A percentile compares a stretch with the other conserved stretches of the same genome.
These are phyloP conservation scores for Gaeumannomyces sp. DNA, from an alignment of 2,329 filamentous ascomycete genomes.

Conservation along the genomic window DNA sequence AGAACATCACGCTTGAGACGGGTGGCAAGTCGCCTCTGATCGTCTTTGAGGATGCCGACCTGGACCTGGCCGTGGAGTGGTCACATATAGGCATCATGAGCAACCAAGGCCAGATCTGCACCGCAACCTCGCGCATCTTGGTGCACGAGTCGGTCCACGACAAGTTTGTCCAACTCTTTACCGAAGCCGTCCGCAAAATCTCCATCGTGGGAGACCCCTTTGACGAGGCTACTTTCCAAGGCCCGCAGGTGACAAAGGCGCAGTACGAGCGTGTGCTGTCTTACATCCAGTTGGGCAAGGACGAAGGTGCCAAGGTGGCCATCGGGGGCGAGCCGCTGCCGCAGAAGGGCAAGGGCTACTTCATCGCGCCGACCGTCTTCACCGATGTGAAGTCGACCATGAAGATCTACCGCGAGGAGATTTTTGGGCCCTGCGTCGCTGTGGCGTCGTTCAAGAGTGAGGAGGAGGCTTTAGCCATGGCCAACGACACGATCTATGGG, in stretches of 20 bases:
- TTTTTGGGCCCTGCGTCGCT: conserved; percentile 30
- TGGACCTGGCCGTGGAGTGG: conserved; percentile 56
- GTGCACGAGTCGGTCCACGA: conserved; percentile 54
- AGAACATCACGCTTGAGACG: conserved; percentile 57
- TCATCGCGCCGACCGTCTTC: conserved; percentile 29
- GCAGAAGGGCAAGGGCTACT: conserved; percentile 40
- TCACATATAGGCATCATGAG: conserved; percentile 41
- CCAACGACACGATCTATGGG: conserved; percentile 47
- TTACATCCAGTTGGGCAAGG: conserved; percentile 62
- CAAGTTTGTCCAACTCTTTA: conserved; percentile 57
- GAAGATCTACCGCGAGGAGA: conserved; percentile 30
- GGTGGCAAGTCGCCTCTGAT: conserved; percentile 56
- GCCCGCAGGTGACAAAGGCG: conserved; percentile 60
- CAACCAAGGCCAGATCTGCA: conserved; percentile 57
- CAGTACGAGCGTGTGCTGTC: conserved; percentile 62
- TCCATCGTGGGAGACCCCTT: conserved; percentile 63
- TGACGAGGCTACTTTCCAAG: conserved; percentile 60
- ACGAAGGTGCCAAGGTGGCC: conserved; percentile 56
- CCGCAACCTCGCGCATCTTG: conserved; percentile 52
- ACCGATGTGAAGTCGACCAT: conserved; percentile 28
- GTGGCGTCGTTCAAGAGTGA: conserved; percentile 28
- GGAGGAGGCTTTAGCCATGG: conserved; percentile 29
- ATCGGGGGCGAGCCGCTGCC: conserved; percentile 52
- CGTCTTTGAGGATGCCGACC: conserved; percentile 56
- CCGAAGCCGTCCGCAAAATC: conserved; percentile 47